Evolutionary conservation across 1,284 basidiomycete species (phyloP), one percentile per base, ranked within the genome.

Genomic region (Acaromyces ingoldii): DNA sequence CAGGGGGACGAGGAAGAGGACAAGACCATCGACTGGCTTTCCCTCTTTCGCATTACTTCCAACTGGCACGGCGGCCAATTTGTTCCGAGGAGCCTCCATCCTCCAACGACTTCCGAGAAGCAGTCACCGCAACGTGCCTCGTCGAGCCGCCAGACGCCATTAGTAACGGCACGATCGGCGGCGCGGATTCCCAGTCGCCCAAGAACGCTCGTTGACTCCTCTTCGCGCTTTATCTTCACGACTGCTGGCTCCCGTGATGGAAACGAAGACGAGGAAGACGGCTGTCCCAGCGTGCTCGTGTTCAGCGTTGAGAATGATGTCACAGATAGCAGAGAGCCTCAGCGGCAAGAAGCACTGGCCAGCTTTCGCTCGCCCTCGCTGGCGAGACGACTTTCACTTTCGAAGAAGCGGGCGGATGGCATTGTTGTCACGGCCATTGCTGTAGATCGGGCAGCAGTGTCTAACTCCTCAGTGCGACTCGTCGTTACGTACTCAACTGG

Each of bases 11-110:
- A 45, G 15, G 36, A 37, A 17, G 24, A 37, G 17, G 28, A 45
- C 22, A 13, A 22, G 21, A 45, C 10, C 15, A 45, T 28, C 30
- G 42, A 45, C 22, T 45, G 42, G 42, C 25, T n/a, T 29, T n/a
- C 42, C 4, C 15, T 45, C 4, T 45, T n/a, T 25, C 17, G 25
- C n/a, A 25, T 45, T 15, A 31, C 42, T 6, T 25, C 17, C 13
- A 45, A 45, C 24, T 45, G 42, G 42, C 17, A 45, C 19, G 34
- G n/a, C 15, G 42, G 42, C 25, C 17, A 22, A 13, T 45, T 45
- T 15, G 22, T 13, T n/a, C n/a, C n/a, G n/a, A n/a, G n/a, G n/a
- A n/a, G n/a, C n/a, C n/a, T n/a, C n/a, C n/a, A n/a, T n/a, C n/a
- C n/a, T n/a, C n/a, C n/a, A n/a, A n/a, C n/a, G n/a, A n/a, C n/a